Percentiles rank a stretch among this genome's conserved stretches.
Conservation (phyloP, 495 filamentous ascomycete species). For the Diplogelasinospora grovesii region DNA sequence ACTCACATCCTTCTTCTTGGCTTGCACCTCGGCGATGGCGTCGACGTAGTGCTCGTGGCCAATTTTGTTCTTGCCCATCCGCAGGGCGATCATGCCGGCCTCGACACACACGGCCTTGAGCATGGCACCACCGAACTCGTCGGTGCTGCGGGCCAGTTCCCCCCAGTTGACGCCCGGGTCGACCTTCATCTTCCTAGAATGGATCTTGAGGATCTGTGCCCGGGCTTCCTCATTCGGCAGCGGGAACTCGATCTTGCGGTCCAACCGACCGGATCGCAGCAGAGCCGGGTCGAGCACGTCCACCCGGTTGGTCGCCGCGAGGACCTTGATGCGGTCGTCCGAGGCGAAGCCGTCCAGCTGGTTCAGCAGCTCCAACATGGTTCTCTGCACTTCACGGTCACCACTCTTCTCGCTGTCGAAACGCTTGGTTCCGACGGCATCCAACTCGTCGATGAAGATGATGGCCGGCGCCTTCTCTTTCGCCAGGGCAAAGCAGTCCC, state of each 20-base stretch:
- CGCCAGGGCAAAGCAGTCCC: slow-evolving; percentile 93
- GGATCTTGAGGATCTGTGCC: slow-evolving; percentile 94
- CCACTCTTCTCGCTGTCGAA: slow-evolving; percentile 99
- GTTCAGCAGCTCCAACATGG: slow-evolving; percentile 98
- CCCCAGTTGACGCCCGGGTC: slow-evolving; percentile 92
- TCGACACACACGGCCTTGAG: slow-evolving; percentile 98
- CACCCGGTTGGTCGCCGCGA: slow-evolving; percentile 95
- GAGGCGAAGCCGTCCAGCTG: slow-evolving; percentile 98
- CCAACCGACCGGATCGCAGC: slow-evolving; percentile 86
- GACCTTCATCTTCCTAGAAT: slow-evolving; percentile 97
- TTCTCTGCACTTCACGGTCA: slow-evolving; percentile 96
- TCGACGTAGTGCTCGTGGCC: slow-evolving; percentile 98
- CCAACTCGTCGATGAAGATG: slow-evolving; percentile 99
- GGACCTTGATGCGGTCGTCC: slow-evolving; percentile 98
- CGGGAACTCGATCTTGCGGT: slow-evolving; percentile 99
- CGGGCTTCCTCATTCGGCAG: slow-evolving; percentile 98
- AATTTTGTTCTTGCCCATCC: slow-evolving; percentile 88
- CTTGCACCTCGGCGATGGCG: slow-evolving; percentile 93
- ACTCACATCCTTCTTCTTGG: slow-evolving; percentile 91
- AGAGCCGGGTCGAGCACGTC: slow-evolving; percentile 95
- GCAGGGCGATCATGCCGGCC: slow-evolving; percentile 96
- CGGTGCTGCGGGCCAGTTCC: slow-evolving; percentile 92
- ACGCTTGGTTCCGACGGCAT: slow-evolving; percentile 95
- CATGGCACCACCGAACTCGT: slow-evolving; percentile 97
- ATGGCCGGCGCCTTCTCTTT: slow-evolving; percentile 98